These are phyloP conservation scores for Thermothielavioides terrestris DNA, from an alignment of 495 filamentous ascomycete species.

Conservation along the genomic window DNA sequence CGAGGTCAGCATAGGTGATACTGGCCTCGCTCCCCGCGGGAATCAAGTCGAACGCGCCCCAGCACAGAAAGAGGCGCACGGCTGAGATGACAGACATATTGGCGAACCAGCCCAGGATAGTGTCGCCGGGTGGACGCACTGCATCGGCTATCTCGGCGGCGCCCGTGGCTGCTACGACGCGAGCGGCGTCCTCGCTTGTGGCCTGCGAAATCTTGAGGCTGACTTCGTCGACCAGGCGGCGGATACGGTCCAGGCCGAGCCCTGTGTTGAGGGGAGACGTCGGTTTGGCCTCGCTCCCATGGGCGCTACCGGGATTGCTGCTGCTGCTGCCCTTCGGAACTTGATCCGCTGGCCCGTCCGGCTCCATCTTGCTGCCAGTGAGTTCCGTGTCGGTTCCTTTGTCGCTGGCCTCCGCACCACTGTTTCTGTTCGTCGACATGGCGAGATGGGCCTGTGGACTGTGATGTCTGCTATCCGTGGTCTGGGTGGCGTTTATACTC, in stretches of 20 bases:
- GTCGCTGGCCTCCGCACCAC: too few relatives aligned
- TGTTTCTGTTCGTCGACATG: background rate
- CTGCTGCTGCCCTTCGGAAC: background rate
- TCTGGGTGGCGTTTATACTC: background rate
- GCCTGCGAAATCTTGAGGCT: constrained; percentile 1
- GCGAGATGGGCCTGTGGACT: background rate
- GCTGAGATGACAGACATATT: constrained; percentile 21
- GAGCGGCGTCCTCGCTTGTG: constrained; percentile 3
- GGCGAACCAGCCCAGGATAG: constrained; percentile 22
- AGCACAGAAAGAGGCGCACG: constrained; percentile 26
- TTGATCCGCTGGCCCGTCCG: background rate
- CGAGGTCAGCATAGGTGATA: constrained; percentile 23
- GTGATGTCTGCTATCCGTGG: background rate
- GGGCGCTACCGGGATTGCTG: background rate
- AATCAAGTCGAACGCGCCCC: constrained; percentile 29
- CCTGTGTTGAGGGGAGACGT: background rate
- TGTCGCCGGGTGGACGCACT: constrained; percentile 17
- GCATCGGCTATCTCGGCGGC: constrained; percentile 10
- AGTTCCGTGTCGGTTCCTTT: background rate
- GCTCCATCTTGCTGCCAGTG: background rate
- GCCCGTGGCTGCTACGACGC: constrained; percentile 6
- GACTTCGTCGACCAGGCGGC: constrained; percentile 9
- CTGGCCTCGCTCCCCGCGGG: constrained; percentile 12
- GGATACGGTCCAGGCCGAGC: constrained; percentile 5
- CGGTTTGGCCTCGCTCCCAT: background rate